Conservation (phyloP, 2,329 filamentous ascomycete genomes). For the Lithohypha guttulata region DNA sequence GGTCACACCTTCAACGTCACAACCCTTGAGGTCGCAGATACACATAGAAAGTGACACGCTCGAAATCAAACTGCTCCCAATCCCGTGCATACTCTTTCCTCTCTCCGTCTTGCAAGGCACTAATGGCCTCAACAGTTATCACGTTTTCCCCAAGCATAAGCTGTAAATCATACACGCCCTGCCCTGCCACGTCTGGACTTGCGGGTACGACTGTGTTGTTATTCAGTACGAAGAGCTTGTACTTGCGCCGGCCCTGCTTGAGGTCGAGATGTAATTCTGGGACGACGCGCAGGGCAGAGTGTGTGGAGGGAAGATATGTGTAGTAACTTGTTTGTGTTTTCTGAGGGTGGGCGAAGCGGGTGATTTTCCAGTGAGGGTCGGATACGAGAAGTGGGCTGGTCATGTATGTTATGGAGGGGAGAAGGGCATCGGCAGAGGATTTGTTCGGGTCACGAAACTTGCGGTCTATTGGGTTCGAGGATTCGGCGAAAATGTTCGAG, state of each 20-base stretch:
- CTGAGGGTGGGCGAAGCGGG: slow-evolving; percentile 54
- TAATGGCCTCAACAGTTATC: slow-evolving; percentile 67
- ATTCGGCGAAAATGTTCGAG: slow-evolving; percentile 21
- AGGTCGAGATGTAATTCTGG: slow-evolving; percentile 12
- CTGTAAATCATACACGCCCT: slow-evolving; percentile 64
- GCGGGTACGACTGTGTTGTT: slow-evolving; percentile 15
- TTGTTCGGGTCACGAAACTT: slow-evolving; percentile 36
- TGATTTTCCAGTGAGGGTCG: slow-evolving; percentile 51
- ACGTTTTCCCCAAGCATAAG: slow-evolving; percentile 64
- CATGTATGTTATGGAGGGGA: slow-evolving; percentile 54
- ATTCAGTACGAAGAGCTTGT: slow-evolving; percentile 16
- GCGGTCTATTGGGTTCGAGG: slow-evolving; percentile 32
- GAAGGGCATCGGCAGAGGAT: slow-evolving; percentile 52
- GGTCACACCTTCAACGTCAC: no score
- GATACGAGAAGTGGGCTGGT: slow-evolving; percentile 58
- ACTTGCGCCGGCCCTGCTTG: slow-evolving; percentile 12
- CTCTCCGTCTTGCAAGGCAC: slow-evolving; percentile 50
- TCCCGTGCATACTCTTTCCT: slow-evolving; percentile 39
- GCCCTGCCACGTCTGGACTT: slow-evolving; percentile 35
- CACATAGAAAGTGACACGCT: slow-evolving; percentile 65
- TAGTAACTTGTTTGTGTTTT: slow-evolving; percentile 63
- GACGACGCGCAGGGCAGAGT: slow-evolving; percentile 59
- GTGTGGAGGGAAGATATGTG: slow-evolving; percentile 55
- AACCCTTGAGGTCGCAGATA: slow-evolving; percentile 41
- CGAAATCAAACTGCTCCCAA: slow-evolving; percentile 59